Base-by-base conservation (phyloP, 768 basidiomycete species). In the Leccinum uliginosum region DNA sequence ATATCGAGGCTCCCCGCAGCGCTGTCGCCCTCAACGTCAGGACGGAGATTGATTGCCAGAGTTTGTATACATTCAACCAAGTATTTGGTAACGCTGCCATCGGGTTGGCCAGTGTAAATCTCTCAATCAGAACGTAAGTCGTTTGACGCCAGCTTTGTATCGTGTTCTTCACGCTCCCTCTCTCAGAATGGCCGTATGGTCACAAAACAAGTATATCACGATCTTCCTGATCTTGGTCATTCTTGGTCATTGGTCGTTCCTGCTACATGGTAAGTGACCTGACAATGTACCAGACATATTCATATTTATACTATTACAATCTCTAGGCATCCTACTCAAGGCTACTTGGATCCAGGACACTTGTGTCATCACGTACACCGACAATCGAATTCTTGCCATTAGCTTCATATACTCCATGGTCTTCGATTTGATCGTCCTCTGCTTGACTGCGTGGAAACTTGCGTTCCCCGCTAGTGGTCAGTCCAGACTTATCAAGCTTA, bases 391-490 rank as follows among this genome's bases (percentile, higher is more conserved):
- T 44, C 80, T 90, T 49, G 84, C 85, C 3, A 76, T 77, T 24
- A 82, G 82, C 6, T 89, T 87, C 71, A 85, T 89, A 61, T 89
- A 89, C 64, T 80, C 84, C 49, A 89, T 89, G 87, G 71, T 73
- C 21, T 87, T 88, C 65, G 87, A 89, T 71, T 76, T 89, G 58
- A 65, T 74, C 15, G 85, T 89, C 50, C 69, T 89, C 29, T 73
- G 72, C 47, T 73, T 89, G 50, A 86, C 85, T 24, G 82, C 78
- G 11, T 80, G 74, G 70, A 89, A 89, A 62, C 78, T 89, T 19
- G 63, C 80, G 8, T 74, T 77, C 61, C 70, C 71, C 24, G 62
- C 75, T 19, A 75, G 70, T 47, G 80, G 81, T 32, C 82, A 83
- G 19, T 77, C 76, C 30, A 80, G 77, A 35, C 80, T 89, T 21